Evolutionary conservation across 805 yeast species (phyloP).

Genomic region (Candida chauliodis): DNA sequence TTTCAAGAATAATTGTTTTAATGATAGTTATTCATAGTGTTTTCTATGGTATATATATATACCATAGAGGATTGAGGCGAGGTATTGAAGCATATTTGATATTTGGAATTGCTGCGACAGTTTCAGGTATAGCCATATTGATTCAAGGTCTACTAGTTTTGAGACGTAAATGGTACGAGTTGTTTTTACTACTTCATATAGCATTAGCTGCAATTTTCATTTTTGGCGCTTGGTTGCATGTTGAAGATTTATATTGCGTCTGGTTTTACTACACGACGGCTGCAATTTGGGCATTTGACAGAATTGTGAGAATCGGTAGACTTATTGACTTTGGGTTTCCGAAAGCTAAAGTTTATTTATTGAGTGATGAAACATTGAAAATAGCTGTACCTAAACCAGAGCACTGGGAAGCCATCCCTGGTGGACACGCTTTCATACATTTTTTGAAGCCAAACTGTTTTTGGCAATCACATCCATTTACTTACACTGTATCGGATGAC

Average conservation of each 20-base stretch:
- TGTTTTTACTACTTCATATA: slow-evolving; percentile 57
- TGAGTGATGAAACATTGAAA: slow-evolving; percentile 45
- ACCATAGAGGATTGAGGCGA: slow-evolving; percentile 9
- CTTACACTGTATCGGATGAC: slow-evolving; percentile 27
- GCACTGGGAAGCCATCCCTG: slow-evolving; percentile 55
- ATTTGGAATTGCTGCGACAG: slow-evolving; percentile 27
- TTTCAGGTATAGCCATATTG: slow-evolving; percentile 38
- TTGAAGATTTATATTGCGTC: slow-evolving; percentile 35
- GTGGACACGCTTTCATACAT: slow-evolving; percentile 60
- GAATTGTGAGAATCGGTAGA: slow-evolving; percentile 53
- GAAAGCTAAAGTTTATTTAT: slow-evolving; percentile 41
- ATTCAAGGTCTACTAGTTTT: slow-evolving; percentile 45
- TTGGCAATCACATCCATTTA: slow-evolving; percentile 71
- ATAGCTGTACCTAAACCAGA: slow-evolving; percentile 50
- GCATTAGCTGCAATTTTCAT: slow-evolving; percentile 47
- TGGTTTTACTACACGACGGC: slow-evolving; percentile 48
- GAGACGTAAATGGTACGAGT: slow-evolving; percentile 47
- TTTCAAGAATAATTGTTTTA: slow-evolving; percentile 19
- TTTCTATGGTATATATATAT: slow-evolving; percentile 13
- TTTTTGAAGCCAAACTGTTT: slow-evolving; percentile 43
- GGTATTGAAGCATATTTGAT: slow-evolving; percentile 13
- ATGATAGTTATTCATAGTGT: slow-evolving; percentile 27
- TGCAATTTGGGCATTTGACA: slow-evolving; percentile 70
- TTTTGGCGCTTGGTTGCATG: slow-evolving; percentile 48
- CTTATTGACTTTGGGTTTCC: slow-evolving; percentile 60